Evolutionary conservation across 352 stramenopile species (phyloP).

Genomic region (Peronospora farinosa): DNA sequence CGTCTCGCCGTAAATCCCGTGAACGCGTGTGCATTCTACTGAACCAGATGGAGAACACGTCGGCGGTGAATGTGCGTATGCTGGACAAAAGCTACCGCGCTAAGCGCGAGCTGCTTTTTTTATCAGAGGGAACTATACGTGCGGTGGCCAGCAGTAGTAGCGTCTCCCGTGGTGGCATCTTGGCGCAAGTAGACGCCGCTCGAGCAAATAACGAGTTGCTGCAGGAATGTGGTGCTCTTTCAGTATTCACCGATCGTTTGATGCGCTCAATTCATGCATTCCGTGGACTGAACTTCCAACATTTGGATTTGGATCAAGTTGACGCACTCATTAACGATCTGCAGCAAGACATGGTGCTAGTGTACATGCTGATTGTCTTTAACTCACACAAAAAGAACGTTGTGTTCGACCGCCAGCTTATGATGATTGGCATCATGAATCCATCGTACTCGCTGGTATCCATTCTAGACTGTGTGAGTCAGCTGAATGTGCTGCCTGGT

Average conservation of each 20-base stretch:
- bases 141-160: constrained; percentile 10
- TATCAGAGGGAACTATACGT: constrained; percentile 45
- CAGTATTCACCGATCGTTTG: constrained; percentile 58
- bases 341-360: constrained; percentile 72
- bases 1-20: constrained; percentile 50
- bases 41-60: constrained; percentile 64
- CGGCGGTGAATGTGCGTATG: constrained; percentile 43
- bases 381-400: constrained; percentile 57
- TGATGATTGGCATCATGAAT: constrained; percentile 48
- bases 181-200: constrained; percentile 51
- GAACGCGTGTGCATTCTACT: constrained; percentile 58
- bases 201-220: constrained; percentile 64
- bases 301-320: constrained; percentile 59
- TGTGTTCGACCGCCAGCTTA: constrained; percentile 65
- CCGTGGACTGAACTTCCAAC: constrained; percentile 64
- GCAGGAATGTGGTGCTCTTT: constrained; percentile 60
- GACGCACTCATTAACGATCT: constrained; percentile 58
- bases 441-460: constrained; percentile 56
- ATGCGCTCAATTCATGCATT: constrained; percentile 62
- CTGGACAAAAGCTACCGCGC: constrained; percentile 68
- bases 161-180: constrained; percentile 13
- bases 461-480: constrained; percentile 66
- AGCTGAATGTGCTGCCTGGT: constrained; percentile 61
- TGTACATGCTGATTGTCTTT: constrained; percentile 74
- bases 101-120: constrained; percentile 59